Evolutionary conservation across 768 basidiomycete genomes (phyloP), one percentile per base, ranked within the genome.

Genomic region (Rhodotorula paludigena): DNA sequence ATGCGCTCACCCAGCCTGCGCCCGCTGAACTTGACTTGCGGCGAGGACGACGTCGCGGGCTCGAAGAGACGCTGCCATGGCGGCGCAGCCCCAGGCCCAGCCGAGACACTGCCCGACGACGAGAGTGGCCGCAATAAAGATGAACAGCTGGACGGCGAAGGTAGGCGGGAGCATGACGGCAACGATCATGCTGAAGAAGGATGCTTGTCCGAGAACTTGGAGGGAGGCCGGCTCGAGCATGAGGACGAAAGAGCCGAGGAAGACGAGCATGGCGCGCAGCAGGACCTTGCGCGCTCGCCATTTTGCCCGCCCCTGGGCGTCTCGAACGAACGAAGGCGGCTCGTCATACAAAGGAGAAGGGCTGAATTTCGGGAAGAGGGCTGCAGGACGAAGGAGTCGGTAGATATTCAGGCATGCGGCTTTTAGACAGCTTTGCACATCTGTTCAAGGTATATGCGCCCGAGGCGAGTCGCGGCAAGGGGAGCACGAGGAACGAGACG

Each of bases 71-170:
- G 83, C 81, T 8, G 80, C 80, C 84, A 86, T 85, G 0, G 81
- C 83, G 0, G 83, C 84, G 16, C 80, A 78, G 2, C 84, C 83
- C 69, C 84, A 79, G 0, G 81, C 85, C 85, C 85, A 86, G 20
- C 84, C 84, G 2, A 83, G 20, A 5, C 35, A 21, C 60, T 68
- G 65, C 1, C 66, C 63, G 2, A 72, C 8, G 3, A 72, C 54
- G 36, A 72, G 60, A 39, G 35, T 72, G 0, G 44, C 4, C 23
- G 56, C 44, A 28, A 60, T 63, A 28, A 66, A 7, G 30, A 72
- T 49, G 41, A 72, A 64, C 11, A 67, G 9, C 48, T 63, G 54
- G 5, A 48, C 58, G 3, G 70, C 62, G 33, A 71, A 63, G 3
- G 59, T 71, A 0, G 70, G 70, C 11, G 70, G 70, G 20, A 71